Evolutionary conservation across 2,329 filamentous ascomycete genomes (phyloP), one percentile per base, ranked within the genome.

Genomic region (Clonostachys rhizophaga): DNA sequence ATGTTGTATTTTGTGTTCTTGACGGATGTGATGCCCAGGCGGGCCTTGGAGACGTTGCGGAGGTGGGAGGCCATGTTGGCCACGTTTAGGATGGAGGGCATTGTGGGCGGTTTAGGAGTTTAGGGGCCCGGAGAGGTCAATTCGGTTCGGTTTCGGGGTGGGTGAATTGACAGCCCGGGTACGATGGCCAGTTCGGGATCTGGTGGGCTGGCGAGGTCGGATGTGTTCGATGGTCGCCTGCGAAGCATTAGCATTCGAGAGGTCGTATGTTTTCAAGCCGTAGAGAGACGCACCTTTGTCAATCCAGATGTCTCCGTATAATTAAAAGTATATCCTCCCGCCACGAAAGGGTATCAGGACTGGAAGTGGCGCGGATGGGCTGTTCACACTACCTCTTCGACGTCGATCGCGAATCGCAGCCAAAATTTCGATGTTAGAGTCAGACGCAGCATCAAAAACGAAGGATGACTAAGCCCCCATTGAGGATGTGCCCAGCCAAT

Each of bases 51-150:
- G 55, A 88, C 89, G 74, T 96, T 96, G 67, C 94, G 89, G 48
- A 96, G 78, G 72, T 96, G 91, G 55, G 90, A 91, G 77, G 89
- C 95, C 70, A 91, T 83, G 74, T 92, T 75, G 58, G 83, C 78
- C 54, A 95, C 79, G 68, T 86, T 82, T 62, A 80, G 74, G 69
- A 96, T 79, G 58, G 66, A 69, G 6, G 66, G 65, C 66, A 69
- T 69, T 53, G 42, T 57, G 55, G 50, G 41, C n/a, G 42, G 40
- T 18, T 20, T 5, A 18, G 18, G 18, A 30, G 8, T 8, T 30
- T 24, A 5, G 24, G 16, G 37, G 36, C 34, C 47, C 43, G 30
- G 34, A 33, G 17, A 39, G 24, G 42, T 40, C 47, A 34, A 34
- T 34, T 42, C 46, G 40, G 46, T 24, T n/a, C 20, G 20, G 10